Evolutionary conservation across 345 rosid species (phyloP), one percentile per base, ranked within the genome.

Genomic region (Heritiera littoralis): DNA sequence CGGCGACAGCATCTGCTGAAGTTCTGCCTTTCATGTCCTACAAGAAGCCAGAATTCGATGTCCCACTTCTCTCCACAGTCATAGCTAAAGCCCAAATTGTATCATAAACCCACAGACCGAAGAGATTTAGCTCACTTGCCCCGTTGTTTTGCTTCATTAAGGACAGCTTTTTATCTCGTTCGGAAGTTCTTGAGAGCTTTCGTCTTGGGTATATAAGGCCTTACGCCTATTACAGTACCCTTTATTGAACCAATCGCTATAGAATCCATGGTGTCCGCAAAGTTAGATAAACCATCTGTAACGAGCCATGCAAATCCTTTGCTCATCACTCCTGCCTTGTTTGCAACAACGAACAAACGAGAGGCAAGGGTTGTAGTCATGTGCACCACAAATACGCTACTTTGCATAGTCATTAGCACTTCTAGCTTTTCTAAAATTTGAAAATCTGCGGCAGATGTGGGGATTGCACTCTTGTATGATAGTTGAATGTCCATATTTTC

Each of bases 51-150:
- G 28, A 23, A 23, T 23, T 23, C 28, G 0, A 23, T 23, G 28
- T 23, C 28, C 83, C 83, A 9, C 15, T 49, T 49, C 13, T 82
- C 87, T 69, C 78, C 52, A 9, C 81, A 80, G 70, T 77, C 63
- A 52, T 56, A 17, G 38, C 54, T 13, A 75, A 45, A 23, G 56
- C 56, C 55, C 20, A 45, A 28, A 61, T 66, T 40, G 45, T 35
- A 49, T 79, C 68, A 46, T 70, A 64, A 65, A 9, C 38, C 46
- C 65, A 9, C 32, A 59, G 10, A 35, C 76, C 78, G 20, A 35
- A 49, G 23, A 61, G 35, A 9, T 61, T 15, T 51, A 18, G 8
- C 35, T 77, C 45, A 13, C 48, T 52, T 49, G 32, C 74, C 66
- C 7, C 13, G 5, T 49, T 49, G 58, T 49, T 70, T 30, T 28